These are phyloP conservation scores for Colletotrichum viniferum DNA, from an alignment of 2,329 filamentous ascomycete species.

Conservation along the genomic window DNA sequence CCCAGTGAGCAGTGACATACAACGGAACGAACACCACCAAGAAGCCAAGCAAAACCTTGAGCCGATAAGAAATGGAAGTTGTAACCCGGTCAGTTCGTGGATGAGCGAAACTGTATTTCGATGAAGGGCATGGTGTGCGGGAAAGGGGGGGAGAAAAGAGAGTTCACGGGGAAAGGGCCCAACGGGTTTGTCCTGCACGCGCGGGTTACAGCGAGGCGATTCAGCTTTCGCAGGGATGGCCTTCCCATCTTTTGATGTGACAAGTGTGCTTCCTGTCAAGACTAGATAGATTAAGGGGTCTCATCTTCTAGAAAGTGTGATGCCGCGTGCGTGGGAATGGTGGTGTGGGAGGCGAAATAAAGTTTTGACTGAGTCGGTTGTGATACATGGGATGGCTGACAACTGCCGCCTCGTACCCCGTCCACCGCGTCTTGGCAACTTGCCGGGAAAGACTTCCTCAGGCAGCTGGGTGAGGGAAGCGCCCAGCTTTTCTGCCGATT, in stretches of 20 bases:
- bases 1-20: background rate
- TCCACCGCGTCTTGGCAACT: background rate
- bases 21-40: background rate
- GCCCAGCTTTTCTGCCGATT: too few relatives aligned
- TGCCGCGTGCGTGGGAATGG: background rate
- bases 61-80: background rate
- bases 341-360: background rate
- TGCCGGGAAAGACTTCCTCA: background rate
- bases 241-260: background rate
- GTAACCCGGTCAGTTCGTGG: background rate
- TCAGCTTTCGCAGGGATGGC: background rate
- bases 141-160: background rate
- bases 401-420: background rate
- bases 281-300: background rate
- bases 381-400: background rate
- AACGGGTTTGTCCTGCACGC: background rate
- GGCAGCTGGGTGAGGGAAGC: background rate
- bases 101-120: background rate
- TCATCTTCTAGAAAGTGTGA: background rate
- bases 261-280: background rate
- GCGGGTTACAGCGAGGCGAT: background rate
- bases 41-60: background rate
- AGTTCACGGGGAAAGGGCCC: background rate
- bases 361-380: background rate
- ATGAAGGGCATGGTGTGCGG: background rate